Evolutionary conservation across 164 flowering plant species (phyloP).

Genomic region (Vitis rotundifolia): DNA sequence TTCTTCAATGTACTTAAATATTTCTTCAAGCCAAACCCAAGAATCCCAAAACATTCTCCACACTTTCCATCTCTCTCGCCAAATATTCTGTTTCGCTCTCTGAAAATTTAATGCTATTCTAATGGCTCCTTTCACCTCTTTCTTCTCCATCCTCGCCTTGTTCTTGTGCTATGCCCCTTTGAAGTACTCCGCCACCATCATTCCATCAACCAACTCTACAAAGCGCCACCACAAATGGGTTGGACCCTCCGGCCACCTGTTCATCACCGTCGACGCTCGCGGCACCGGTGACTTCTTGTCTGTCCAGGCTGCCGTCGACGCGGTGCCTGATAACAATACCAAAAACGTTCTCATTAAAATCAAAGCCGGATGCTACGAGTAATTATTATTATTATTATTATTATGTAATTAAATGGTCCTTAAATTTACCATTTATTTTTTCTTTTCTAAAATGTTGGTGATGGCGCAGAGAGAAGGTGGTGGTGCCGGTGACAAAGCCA

Average conservation of each 20-base stretch:
- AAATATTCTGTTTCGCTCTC: background rate
- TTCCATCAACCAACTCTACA: constrained; percentile 11
- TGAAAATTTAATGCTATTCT: constrained; percentile 8
- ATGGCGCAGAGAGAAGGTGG: constrained; percentile 80
- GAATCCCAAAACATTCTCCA: background rate
- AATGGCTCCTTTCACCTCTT: constrained; percentile 12
- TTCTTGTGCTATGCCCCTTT: background rate
- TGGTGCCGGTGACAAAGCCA: constrained; percentile 76
- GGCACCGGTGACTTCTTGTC: constrained; percentile 67
- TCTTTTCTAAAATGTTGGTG: constrained; percentile 2
- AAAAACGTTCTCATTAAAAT: constrained; percentile 58
- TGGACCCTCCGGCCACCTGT: constrained; percentile 60
- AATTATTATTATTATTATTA: constrained; percentile 7
- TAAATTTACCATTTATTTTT: background rate
- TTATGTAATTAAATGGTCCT: background rate
- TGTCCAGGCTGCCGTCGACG: constrained; percentile 78
- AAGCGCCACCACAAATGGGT: constrained; percentile 53
- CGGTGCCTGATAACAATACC: constrained; percentile 59
- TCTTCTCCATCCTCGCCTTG: background rate
- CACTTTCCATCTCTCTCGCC: background rate
- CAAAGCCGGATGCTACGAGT: constrained; percentile 75
- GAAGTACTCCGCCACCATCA: background rate
- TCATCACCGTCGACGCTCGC: constrained; percentile 53
- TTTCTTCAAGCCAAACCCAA: no score
- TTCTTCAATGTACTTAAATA: background rate